Evolutionary conservation across 306 rosid species (phyloP), one percentile per base, ranked within the genome.

Genomic region (Sophora flavescens): DNA sequence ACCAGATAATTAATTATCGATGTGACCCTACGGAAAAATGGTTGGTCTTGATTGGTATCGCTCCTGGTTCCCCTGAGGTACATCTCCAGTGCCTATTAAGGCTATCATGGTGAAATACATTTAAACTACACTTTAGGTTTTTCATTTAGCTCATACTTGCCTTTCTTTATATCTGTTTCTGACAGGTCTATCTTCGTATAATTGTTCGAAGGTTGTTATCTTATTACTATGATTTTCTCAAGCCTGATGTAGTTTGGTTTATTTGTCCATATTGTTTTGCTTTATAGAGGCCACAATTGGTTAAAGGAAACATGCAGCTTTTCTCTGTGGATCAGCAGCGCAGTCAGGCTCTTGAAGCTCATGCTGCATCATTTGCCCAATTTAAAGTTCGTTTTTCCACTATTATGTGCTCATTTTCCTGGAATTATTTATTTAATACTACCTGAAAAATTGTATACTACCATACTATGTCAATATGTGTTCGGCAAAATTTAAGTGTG

Each of bases 341-440:
- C 51, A 96, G 99, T 86, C 99, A 96, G 87, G 98, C 99, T 68
- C 93, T 96, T 81, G 99, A 96, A 86, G 97, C 99, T 38, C 99
- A 96, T 72, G 99, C 99, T 54, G 99, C 98, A 22, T 78, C 99
- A 68, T 96, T 96, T 86, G 98, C 99, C 69, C 98, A 92, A 84
- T 88, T 87, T 77, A 96, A 92, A 86, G 99, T 96, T 74, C 3
- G 91, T 61, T 53, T 47, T 54, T 51, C 74, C 61, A 75, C 59
- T 11, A 16, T 57, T 75, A 33, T 26, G 28, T 16, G 22, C 26
- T 28, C 64, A 30, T 13, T 63, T 84, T 70, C 64, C 17, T 22
- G 13, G 62, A 16, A 3, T 48, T 59, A 41, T 74, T 70, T 57
- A 70, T 63, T 53, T 64, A 17, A 57, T 69, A 44, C 39, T 44